These are phyloP conservation scores for Penicillium sp. DNA, from an alignment of 2,329 filamentous ascomycete genomes.

Conservation along the genomic window DNA sequence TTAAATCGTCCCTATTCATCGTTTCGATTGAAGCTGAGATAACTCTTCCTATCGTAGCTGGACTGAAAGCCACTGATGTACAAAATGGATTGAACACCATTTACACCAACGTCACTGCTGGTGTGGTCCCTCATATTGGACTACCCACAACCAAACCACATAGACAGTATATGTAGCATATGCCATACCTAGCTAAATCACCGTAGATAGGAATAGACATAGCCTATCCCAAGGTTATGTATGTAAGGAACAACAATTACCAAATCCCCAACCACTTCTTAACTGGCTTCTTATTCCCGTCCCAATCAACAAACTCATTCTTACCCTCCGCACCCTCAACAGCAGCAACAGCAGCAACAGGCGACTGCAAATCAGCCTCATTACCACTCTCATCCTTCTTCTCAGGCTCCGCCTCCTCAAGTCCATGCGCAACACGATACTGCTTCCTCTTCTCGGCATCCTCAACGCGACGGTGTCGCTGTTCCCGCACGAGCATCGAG, in stretches of 20 bases:
- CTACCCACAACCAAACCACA: not conserved
- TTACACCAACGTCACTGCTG: not conserved
- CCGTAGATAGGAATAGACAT: not conserved
- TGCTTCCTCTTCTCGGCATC: conserved; percentile 79
- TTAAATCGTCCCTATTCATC: conserved; percentile 3
- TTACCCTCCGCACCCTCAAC: conserved; percentile 28
- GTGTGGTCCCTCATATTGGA: not conserved
- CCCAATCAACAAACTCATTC: conserved; percentile 28
- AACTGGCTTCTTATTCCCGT: conserved; percentile 44
- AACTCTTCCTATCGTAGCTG: conserved; percentile 2
- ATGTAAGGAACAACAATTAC: conserved; percentile 32
- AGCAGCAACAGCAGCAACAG: conserved; percentile 35
- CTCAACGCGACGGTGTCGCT: conserved; percentile 63
- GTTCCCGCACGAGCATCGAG: conserved; percentile 59
- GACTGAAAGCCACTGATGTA: conserved; percentile 8
- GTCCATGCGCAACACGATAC: conserved; percentile 76
- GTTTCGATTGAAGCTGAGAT: conserved; percentile 1
- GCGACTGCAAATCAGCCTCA: conserved; percentile 32
- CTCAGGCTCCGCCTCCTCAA: conserved; percentile 48
- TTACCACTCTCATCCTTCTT: conserved; percentile 24
- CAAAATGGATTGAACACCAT: conserved; percentile 6
- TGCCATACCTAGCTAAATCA: not conserved
- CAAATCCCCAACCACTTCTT: conserved; percentile 85
- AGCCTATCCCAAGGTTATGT: not conserved
- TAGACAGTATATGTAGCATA: not conserved